Evolutionary conservation across 768 basidiomycete genomes (phyloP), one percentile per base, ranked within the genome.

Genomic region (Psilocybe subaeruginosa): DNA sequence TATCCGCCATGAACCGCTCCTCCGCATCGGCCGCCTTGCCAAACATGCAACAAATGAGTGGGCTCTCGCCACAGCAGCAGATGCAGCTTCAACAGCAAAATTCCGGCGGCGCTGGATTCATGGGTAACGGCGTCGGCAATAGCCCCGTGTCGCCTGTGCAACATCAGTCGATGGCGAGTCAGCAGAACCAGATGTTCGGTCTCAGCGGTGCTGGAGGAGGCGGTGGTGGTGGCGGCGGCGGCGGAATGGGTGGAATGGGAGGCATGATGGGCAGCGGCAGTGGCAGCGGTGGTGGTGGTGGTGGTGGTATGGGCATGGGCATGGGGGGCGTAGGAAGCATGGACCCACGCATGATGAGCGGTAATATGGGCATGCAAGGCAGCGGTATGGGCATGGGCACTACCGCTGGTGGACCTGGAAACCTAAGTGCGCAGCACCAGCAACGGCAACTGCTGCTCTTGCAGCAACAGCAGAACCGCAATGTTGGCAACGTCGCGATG

Each of bases 371-470:
- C 46, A 71, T 63, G 66, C 69, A 66, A 59, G 75, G 72, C 14
- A 54, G 63, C 39, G 63, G 56, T 63, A 8, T 31, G 59, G 76
- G 67, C 8, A 66, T 73, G 45, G 70, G 70, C 8, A 64, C 62
- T n/a, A 37, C 39, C 19, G 54, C 69, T 46, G 52, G 56, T 50
- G 62, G 66, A 65, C 30, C 68, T 66, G 60, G 60, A 31, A 68
- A 64, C 62, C 35, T 66, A 27, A 64, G 54, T 30, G 59, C 67
- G 39, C 70, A 70, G 60, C 58, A 68, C 5, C 78, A 83, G 31
- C 85, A 85, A 64, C 77, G 82, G 33, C 74, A 76, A 58, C 66
- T 76, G 54, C 79, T 85, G 58, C 57, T 85, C 23, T 65, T 75
- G 60, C 72, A 76, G 61, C 76, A 77, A 43, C 73, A 75, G 51